Evolutionary conservation across 2,329 filamentous ascomycete species (phyloP), one percentile per base, ranked within the genome.

Genomic region (Pyrenochaeta sp.): DNA sequence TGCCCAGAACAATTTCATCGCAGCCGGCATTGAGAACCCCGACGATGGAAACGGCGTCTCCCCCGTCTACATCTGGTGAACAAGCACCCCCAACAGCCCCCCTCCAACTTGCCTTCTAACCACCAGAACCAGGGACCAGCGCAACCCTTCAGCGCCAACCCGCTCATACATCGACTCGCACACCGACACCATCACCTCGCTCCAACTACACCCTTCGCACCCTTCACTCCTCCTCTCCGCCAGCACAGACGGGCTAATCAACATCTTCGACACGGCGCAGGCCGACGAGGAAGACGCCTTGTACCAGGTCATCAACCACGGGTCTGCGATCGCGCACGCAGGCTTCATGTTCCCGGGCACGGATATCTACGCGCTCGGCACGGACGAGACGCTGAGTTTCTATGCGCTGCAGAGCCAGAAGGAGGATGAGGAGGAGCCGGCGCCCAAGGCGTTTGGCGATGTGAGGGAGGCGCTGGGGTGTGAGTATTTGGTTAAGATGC

Each of bases 201-300:
- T 86, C 1, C 75, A 78, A 61, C 84, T 85, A 59, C 85, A 89
- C 67, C 84, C 85, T 0, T 74, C 71, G 3, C 74, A 81, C 35
- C 77, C 81, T 1, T 77, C 81, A 30, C 74, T 88, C 11, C 79
- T 93, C 5, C 77, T 93, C 8, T 90, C 88, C 1, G 88, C 87
- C 29, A 90, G 87, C 24, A 93, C 88, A 10, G 89, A 94, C 69
- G 88, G 88, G 6, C 80, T 93, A 1, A 80, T 93, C 59, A 91
- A 88, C 62, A 76, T 93, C 31, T 89, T 87, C 71, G 86, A 94
- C 72, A 87, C 83, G 13, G 78, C 79, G 34, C 61, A 70, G 32
- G 53, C 53, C 6, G 79, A 89, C 44, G 89, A 93, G 70, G 89
- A 93, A 63, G 89, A 93, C 32, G 85, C 89, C 1, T 75, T 91